Base-by-base conservation (phyloP, 345 rosid species). In the Carallia pectinifolia region DNA sequence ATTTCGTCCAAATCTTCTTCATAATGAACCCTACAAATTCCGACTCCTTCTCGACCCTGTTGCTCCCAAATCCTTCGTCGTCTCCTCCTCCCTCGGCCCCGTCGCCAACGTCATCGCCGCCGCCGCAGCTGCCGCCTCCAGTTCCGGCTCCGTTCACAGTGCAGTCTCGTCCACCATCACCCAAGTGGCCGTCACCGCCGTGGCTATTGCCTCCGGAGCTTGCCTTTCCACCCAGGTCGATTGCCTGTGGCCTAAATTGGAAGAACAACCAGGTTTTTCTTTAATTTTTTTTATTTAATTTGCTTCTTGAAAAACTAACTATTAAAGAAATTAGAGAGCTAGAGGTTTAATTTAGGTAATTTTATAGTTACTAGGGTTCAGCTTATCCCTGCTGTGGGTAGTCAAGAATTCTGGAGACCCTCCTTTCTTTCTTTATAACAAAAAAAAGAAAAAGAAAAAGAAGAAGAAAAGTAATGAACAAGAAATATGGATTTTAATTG, bases 191-290 rank as follows among this genome's bases (percentile, higher is more conserved):
- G 81, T 89, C 76, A 84, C 87, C 36, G 88, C 89, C 60, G 72
- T 89, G 52, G 94, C 93, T 58, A 89, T 89, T 59, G 93, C 89
- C 65, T 89, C 93, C 37, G 94, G 94, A 4, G 94, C 91, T 69
- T 89, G 94, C 39, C 88, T 89, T 64, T 87, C 94, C 78, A 87
- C 91, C 19, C 87, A 84, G 77, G 88, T 87, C 33, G 89, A 86
- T 50, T 89, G 87, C 76, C 70, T 89, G 36, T 89, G 89, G 94
- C 94, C 94, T 38, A 87, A 87, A 74, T 60, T 74, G 40, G 84
- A 85, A 58, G 94, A 87, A 53, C 91, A 83, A 48, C 88, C 89
- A 29, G 88, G 88, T 88, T 23, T 23, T 23, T 55, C 4, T 18
- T 17, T 31, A 27, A 1, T 53, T 7, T 44, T 40, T 37, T 31